phyloP scores from a whole-genome alignment of 2,329 filamentous ascomycete species.

The Venturia aucupariae region DNA sequence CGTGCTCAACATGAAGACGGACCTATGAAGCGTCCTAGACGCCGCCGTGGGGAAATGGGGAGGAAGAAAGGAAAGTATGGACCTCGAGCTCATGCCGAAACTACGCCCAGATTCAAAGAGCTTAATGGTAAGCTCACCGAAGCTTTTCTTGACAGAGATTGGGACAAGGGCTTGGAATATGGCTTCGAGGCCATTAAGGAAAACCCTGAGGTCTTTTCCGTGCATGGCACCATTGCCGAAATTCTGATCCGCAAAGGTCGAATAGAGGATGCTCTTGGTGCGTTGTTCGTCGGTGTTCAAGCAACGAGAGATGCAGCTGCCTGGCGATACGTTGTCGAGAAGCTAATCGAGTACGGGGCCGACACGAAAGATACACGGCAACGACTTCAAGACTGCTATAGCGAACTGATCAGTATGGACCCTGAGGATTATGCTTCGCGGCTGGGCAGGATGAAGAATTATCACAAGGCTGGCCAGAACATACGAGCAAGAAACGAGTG shows the following conservation, averaged over 20 bases:
- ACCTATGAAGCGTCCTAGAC: neutral
- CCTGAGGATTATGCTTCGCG: constrained; percentile 43
- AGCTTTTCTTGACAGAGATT: constrained; percentile 54
- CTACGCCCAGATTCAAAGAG: constrained; percentile 61
- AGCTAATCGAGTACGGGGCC: constrained; percentile 36
- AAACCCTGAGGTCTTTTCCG: constrained; percentile 54
- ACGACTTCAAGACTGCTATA: constrained; percentile 42
- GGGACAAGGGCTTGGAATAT: constrained; percentile 48
- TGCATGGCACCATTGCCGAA: constrained; percentile 52
- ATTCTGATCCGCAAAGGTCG: constrained; percentile 48
- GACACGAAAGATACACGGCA: constrained; percentile 35
- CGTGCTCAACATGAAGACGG: neutral
- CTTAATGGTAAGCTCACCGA: constrained; percentile 58
- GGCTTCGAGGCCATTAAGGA: constrained; percentile 41
- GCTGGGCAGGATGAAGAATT: constrained; percentile 46
- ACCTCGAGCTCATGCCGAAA: constrained; percentile 52
- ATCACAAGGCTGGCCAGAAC: constrained; percentile 40
- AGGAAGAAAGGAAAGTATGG: constrained; percentile 25
- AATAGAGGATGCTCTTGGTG: constrained; percentile 46
- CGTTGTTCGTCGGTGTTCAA: constrained; percentile 49
- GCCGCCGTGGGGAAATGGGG: constrained; percentile 12
- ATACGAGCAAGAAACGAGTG: constrained; percentile 42
- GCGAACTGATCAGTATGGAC: constrained; percentile 45
- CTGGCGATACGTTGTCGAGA: constrained; percentile 49
- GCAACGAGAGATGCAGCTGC: constrained; percentile 46